Evolutionary conservation across 805 yeast genomes (phyloP).

Genomic region (Huiozyma naganishii): DNA sequence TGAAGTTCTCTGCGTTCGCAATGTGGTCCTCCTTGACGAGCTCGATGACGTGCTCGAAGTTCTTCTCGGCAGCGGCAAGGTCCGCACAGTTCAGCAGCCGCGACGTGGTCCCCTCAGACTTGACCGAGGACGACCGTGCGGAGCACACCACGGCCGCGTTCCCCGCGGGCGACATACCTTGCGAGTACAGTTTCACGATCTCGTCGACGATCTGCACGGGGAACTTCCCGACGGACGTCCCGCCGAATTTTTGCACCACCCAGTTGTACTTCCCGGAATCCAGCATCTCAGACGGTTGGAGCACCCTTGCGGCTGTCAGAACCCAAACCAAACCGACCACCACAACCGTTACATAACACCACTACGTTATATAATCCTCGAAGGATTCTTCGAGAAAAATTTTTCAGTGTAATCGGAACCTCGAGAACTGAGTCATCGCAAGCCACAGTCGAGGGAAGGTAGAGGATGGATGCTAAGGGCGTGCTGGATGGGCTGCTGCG

Average conservation of each 20-base stretch:
- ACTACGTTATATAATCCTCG: no score
- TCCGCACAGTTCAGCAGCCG: conserved; percentile 80
- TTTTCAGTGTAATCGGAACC: no score
- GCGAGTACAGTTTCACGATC: conserved; percentile 58
- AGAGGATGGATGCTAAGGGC: no score
- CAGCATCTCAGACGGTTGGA: neutral
- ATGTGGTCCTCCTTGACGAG: conserved; percentile 71
- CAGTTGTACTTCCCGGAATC: conserved; percentile 32
- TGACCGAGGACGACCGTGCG: conserved; percentile 84
- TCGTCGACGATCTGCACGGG: conserved; percentile 76
- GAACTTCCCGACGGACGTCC: conserved; percentile 94
- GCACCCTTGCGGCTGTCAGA: no score
- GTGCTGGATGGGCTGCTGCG: conserved; percentile 29
- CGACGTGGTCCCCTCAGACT: conserved; percentile 92
- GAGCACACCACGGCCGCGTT: conserved; percentile 92
- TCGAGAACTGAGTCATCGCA: no score
- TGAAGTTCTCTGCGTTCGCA: conserved; percentile 49
- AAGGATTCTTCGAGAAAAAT: no score
- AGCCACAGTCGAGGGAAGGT: no score
- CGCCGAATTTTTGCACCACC: conserved; percentile 93
- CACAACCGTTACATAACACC: no score
- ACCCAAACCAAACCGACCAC: no score
- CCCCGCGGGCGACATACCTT: conserved; percentile 25
- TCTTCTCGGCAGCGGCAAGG: conserved; percentile 47
- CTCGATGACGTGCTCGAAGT: conserved; percentile 49